Percentiles rank a stretch among this genome's conserved stretches.
Conservation (phyloP, 1,139 yeast species). For the Magnusiomyces suaveolens region DNA sequence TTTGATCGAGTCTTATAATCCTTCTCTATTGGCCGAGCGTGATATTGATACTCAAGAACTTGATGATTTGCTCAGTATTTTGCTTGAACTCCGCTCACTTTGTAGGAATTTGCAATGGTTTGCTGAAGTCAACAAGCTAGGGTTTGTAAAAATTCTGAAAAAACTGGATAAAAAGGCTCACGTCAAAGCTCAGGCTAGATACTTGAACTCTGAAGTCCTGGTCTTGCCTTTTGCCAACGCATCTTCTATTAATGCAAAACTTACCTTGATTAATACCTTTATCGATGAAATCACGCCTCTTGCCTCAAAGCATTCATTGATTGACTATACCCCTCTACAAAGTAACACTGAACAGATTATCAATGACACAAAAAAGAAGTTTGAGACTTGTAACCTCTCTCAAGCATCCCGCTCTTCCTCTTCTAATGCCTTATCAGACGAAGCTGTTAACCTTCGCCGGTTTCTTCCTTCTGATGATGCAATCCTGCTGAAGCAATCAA, state of each 20-base stretch:
- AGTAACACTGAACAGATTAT: slow-evolving; percentile 3
- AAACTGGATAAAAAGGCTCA: slow-evolving; percentile 83
- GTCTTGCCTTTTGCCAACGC: slow-evolving; percentile 69
- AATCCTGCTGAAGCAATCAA: slow-evolving; percentile 19
- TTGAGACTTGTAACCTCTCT: neutral
- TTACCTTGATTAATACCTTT: slow-evolving; percentile 48
- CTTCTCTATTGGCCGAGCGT: slow-evolving; percentile 3
- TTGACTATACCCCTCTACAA: slow-evolving; percentile 26
- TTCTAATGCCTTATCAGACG: neutral
- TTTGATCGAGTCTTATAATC: slow-evolving; percentile 28
- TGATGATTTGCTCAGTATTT: slow-evolving; percentile 66
- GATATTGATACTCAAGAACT: slow-evolving; percentile 52
- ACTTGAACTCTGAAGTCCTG: slow-evolving; percentile 58
- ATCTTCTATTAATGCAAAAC: slow-evolving; percentile 44
- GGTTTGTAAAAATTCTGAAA: slow-evolving; percentile 79
- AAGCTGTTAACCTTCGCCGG: slow-evolving; percentile 1
- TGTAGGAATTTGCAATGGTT: slow-evolving; percentile 80
- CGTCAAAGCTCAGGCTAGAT: slow-evolving; percentile 54
- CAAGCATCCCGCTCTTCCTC: neutral
- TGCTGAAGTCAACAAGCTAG: slow-evolving; percentile 86
- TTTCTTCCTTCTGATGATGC: slow-evolving; percentile 24
- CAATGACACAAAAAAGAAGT: neutral
- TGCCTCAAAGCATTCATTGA: slow-evolving; percentile 2
- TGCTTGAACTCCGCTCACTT: slow-evolving; percentile 68
- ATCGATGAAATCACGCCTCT: slow-evolving; percentile 38